Conservation (phyloP, 108 stramenopile species). For the Discostella stelligeroides region DNA sequence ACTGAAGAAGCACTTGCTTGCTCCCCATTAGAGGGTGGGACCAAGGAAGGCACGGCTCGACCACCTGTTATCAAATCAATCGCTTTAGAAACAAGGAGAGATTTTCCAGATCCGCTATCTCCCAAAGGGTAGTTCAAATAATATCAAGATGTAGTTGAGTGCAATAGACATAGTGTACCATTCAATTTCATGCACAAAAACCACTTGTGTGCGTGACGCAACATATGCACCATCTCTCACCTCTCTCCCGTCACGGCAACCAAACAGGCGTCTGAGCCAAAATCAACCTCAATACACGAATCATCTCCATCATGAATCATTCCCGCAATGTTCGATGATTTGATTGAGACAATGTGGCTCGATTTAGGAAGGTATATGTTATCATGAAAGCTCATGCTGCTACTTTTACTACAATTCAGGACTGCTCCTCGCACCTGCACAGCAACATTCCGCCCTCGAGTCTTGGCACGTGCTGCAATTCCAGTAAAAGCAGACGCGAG, state of each 20-base stretch:
- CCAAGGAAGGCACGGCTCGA: conserved; percentile 50
- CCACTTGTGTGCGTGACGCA: not conserved
- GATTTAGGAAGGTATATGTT: not conserved
- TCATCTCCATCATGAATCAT: conserved; percentile 26
- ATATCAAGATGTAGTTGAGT: not conserved
- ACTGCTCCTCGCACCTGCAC: too few relatives aligned
- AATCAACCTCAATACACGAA: conserved; percentile 20
- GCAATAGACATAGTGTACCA: not conserved
- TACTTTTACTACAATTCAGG: too few relatives aligned
- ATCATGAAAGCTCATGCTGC: not conserved
- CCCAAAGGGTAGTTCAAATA: too few relatives aligned
- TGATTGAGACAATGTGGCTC: conserved; percentile 42
- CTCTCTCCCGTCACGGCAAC: conserved; percentile 40
- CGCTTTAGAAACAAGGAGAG: conserved; percentile 65
- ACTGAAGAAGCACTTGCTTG: conserved; percentile 14
- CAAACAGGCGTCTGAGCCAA: conserved; percentile 24
- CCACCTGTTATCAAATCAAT: conserved; percentile 68
- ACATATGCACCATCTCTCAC: not conserved
- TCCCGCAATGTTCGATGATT: conserved; percentile 40
- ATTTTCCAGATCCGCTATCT: conserved; percentile 68
- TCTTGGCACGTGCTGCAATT: not conserved
- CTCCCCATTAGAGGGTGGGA: conserved; percentile 12
- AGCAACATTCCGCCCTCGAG: not conserved
- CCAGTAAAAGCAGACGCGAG: not conserved
- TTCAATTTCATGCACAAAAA: too few relatives aligned